A percentile compares a stretch with the other conserved stretches of the same genome.
phyloP scores from a whole-genome alignment of 1,284 basidiomycete species.

The Cryptococcus amylolentus region DNA sequence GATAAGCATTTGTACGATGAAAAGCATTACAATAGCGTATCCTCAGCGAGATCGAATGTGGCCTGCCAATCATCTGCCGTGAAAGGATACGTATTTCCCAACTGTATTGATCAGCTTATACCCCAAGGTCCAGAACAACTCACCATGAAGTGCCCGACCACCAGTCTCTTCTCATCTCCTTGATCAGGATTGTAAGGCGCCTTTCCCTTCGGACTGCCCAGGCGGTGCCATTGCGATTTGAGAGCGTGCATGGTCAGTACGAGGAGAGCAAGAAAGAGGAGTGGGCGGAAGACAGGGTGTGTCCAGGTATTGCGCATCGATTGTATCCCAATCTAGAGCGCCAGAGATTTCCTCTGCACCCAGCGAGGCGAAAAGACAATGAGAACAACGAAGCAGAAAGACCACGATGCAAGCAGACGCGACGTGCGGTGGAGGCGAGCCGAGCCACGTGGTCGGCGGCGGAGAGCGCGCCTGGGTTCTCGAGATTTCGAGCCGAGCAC shows the following conservation, averaged over 20 bases:
- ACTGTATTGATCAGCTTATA: slow-evolving; percentile 19
- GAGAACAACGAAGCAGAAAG: too few species aligned
- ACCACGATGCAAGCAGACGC: background rate
- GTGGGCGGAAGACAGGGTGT: slow-evolving; percentile 24
- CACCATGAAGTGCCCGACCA: slow-evolving; percentile 51
- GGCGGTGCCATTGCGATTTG: slow-evolving; percentile 18
- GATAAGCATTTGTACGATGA: background rate
- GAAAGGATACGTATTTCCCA: slow-evolving; percentile 49
- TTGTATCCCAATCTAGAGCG: too few species aligned
- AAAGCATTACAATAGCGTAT: slow-evolving; percentile 34
- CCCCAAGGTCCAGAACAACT: background rate
- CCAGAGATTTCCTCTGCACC: too few species aligned
- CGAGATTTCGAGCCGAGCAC: background rate
- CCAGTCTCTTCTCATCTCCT: slow-evolving; percentile 18
- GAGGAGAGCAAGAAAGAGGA: slow-evolving; percentile 16
- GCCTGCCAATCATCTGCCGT: slow-evolving; percentile 38
- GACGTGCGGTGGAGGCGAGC: background rate
- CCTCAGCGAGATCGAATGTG: slow-evolving; percentile 40
- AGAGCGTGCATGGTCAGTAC: slow-evolving; percentile 20
- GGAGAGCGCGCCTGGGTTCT: background rate
- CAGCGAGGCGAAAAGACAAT: too few species aligned
- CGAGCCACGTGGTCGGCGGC: background rate
- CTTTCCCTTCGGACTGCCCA: background rate
- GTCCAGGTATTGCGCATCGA: background rate
- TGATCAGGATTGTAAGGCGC: too few species aligned